Conservation (phyloP, 441 rosid genomes). For the Sinapis alba region DNA sequence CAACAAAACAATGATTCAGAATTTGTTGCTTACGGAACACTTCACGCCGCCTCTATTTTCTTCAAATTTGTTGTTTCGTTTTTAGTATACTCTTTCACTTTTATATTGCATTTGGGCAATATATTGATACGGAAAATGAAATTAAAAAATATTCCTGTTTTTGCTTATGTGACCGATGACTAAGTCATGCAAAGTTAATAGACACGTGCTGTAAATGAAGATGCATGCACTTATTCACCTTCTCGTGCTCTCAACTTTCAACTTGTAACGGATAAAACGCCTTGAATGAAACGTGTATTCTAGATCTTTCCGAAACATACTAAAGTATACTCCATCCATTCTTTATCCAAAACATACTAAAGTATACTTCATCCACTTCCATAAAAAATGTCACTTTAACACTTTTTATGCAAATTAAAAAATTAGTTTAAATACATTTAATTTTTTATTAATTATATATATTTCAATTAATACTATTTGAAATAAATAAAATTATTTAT, state of each 20-base stretch:
- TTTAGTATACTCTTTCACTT: background rate
- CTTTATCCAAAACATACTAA: background rate
- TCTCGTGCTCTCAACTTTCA: conserved; percentile 6
- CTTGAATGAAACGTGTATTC: conserved; percentile 7
- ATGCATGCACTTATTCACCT: conserved; percentile 38
- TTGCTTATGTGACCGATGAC: conserved; percentile 36
- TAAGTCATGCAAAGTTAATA: conserved; percentile 28
- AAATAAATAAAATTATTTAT: no score
- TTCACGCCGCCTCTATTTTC: conserved; percentile 31
- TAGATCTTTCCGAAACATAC: conserved; percentile 6
- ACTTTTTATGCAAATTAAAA: no score
- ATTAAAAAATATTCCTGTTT: background rate
- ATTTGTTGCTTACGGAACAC: conserved; percentile 34
- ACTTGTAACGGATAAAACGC: conserved; percentile 17
- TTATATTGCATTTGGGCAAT: conserved; percentile 23
- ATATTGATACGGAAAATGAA: background rate
- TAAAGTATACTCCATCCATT: background rate
- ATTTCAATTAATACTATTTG: no score
- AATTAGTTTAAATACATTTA: no score
- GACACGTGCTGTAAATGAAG: conserved; percentile 35
- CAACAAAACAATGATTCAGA: conserved; percentile 41
- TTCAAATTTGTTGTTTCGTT: background rate
- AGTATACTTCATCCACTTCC: no score
- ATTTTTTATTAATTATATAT: no score
- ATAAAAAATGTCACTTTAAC: no score